These are phyloP conservation scores for Lanmaoa pseudosensibilis DNA, from an alignment of 768 basidiomycete genomes.

Conservation along the genomic window DNA sequence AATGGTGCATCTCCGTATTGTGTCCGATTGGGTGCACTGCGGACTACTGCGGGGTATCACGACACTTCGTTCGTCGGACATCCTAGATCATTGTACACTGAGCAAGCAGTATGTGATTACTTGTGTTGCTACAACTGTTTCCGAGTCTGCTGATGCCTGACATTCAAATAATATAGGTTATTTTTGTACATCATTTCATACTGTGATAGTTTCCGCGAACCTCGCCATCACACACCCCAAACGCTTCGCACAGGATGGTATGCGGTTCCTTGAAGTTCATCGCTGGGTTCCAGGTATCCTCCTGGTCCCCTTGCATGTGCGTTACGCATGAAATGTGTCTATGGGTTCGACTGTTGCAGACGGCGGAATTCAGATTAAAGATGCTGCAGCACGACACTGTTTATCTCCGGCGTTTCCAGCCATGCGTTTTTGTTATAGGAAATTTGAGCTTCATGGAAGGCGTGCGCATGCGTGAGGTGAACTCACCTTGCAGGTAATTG, in stretches of 20 bases:
- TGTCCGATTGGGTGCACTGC: background rate
- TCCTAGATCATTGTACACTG: background rate
- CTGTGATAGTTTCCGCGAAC: background rate
- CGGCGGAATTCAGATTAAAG: background rate
- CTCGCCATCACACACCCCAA: background rate
- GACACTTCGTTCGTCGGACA: background rate
- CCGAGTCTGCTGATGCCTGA: background rate
- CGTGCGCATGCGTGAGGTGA: background rate
- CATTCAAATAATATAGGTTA: background rate
- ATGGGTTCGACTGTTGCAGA: background rate
- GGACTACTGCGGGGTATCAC: background rate
- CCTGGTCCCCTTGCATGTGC: background rate
- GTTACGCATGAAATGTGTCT: background rate
- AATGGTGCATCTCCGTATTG: background rate
- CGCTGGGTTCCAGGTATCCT: background rate
- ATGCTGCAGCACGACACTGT: background rate
- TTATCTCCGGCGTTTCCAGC: background rate
- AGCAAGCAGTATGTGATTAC: background rate
- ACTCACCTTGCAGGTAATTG: background rate
- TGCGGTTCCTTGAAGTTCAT: background rate
- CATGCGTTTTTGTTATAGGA: background rate
- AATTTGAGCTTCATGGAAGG: background rate
- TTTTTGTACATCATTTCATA: too few relatives aligned
- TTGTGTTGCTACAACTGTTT: background rate
- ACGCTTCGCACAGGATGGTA: background rate